Evolutionary conservation across 495 filamentous ascomycete genomes (phyloP), one percentile per base, ranked within the genome.

Genomic region (Penicillium angulare): DNA sequence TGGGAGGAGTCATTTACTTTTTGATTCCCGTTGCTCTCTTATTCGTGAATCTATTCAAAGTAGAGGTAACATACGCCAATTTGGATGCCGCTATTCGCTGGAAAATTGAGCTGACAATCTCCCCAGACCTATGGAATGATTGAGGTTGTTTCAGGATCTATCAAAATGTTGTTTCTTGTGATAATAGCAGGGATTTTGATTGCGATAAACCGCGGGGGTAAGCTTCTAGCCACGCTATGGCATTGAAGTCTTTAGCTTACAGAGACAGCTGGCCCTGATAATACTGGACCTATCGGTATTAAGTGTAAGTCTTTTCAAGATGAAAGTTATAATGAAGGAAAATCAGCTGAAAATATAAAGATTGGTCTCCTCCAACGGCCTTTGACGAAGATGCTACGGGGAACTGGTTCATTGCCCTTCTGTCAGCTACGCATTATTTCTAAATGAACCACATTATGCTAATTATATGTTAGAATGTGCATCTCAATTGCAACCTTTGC

Each of bases 401-500:
- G 10, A 67, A 62, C 24, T 62, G 66, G 53, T 51, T 46, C 4
- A 56, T 47, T 22, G 64, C 69, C 0, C 59, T 74, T 7, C 62
- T 74, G 71, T 75, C 61, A 59, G 55, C 39, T 7, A 24, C 9
- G 36, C 5, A 23, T 8, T 12, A 8, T 12, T n/a, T 23, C 7
- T 41, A 22, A 40, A 18, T 21, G 23, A 32, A 24, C 20, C 17
- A 18, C 21, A 35, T 18, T 41, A 65, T 34, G 7, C 3, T 6
- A 7, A 3, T 56, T 5, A 41, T n/a, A 13, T 6, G 7, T 16
- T 6, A 24, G 73, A 31, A 66, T 71, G 36, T 60, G 66, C 3
- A 66, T 79, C n/a, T 74, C 75, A 0, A 61, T 73, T 2, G 69
- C 71, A 31, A 63, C 65, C 3, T 78, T 75, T 32, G 61, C 68